phyloP scores from a whole-genome alignment of 1,284 basidiomycete species.

The Cutaneotrichosporon sp. region DNA sequence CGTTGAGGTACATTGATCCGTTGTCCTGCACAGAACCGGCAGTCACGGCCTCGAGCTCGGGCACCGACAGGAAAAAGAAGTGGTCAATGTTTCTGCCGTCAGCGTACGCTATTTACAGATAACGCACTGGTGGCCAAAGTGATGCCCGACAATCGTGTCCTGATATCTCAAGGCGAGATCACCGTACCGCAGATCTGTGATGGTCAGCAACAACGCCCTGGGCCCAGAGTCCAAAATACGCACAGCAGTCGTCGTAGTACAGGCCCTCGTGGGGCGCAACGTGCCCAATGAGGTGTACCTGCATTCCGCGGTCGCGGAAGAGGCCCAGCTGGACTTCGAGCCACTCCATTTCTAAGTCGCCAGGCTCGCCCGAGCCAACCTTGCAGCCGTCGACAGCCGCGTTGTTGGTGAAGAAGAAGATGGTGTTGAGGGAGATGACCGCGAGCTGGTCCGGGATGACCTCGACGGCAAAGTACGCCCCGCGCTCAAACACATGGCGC shows the following conservation, averaged over 20 bases:
- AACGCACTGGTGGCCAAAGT: conserved; percentile 65
- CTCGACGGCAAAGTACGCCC: conserved; percentile 78
- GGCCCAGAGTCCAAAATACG: conserved; percentile 14
- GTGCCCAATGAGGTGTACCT: conserved; percentile 58
- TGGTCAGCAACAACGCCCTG: neutral
- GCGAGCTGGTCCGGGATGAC: conserved; percentile 71
- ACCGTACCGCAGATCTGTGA: conserved; percentile 67
- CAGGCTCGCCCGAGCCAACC: conserved; percentile 60
- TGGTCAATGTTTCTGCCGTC: conserved; percentile 48
- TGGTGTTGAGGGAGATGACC: conserved; percentile 80
- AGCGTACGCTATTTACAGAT: neutral
- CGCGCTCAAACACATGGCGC: conserved; percentile 72
- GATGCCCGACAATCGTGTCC: conserved; percentile 83
- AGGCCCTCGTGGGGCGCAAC: conserved; percentile 66
- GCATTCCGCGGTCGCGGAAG: conserved; percentile 69
- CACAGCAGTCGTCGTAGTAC: conserved; percentile 72
- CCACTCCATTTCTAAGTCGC: conserved; percentile 83
- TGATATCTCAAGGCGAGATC: conserved; percentile 78
- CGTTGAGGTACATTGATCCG: conserved; percentile 1
- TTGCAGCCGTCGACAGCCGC: conserved; percentile 61
- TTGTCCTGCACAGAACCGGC: neutral
- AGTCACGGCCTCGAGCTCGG: conserved; percentile 33
- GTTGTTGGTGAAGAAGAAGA: conserved; percentile 90
- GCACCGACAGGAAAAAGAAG: conserved; percentile 49
- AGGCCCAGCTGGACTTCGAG: conserved; percentile 73